These are phyloP conservation scores for Microthlaspi erraticum DNA, from an alignment of 345 rosid species.

Conservation along the genomic window DNA sequence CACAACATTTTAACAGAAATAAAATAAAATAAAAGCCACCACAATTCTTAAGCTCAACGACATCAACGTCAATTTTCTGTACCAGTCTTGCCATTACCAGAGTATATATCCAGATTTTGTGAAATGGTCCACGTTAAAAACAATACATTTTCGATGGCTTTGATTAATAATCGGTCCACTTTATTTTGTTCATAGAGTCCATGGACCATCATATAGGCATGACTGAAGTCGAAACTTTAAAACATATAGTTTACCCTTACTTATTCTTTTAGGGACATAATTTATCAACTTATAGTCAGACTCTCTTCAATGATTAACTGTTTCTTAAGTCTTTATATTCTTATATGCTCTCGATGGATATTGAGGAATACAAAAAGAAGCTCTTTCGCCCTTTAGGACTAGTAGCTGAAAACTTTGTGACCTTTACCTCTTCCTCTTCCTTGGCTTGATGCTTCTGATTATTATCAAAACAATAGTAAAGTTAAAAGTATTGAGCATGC, in stretches of 20 bases:
- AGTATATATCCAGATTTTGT: slow-evolving; percentile 12
- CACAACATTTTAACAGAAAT: not conserved
- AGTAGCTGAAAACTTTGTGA: slow-evolving; percentile 2
- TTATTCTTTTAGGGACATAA: not conserved
- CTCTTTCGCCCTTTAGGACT: not conserved
- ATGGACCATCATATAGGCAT: slow-evolving; percentile 31
- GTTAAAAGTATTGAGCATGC: not conserved
- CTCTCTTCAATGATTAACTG: slow-evolving; percentile 4
- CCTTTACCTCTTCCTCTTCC: not conserved
- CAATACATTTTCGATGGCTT: not conserved
- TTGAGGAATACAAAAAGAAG: slow-evolving; percentile 15
- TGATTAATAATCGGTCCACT: slow-evolving; percentile 29
- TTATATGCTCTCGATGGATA: not conserved
- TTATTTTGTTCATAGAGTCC: not conserved
- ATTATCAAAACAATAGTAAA: slow-evolving; percentile 6
- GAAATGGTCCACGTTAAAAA: slow-evolving; percentile 23
- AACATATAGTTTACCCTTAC: not conserved
- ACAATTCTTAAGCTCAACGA: slow-evolving; percentile 2
- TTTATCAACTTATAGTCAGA: not conserved
- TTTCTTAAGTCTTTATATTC: not conserved
- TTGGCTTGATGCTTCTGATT: slow-evolving; percentile 9
- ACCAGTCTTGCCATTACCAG: slow-evolving; percentile 20
- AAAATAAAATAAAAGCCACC: not conserved
- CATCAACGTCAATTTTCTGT: slow-evolving; percentile 30
- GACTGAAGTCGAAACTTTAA: slow-evolving; percentile 15